These are phyloP conservation scores for Hypericum perforatum DNA, from an alignment of 345 rosid species.

Conservation along the genomic window DNA sequence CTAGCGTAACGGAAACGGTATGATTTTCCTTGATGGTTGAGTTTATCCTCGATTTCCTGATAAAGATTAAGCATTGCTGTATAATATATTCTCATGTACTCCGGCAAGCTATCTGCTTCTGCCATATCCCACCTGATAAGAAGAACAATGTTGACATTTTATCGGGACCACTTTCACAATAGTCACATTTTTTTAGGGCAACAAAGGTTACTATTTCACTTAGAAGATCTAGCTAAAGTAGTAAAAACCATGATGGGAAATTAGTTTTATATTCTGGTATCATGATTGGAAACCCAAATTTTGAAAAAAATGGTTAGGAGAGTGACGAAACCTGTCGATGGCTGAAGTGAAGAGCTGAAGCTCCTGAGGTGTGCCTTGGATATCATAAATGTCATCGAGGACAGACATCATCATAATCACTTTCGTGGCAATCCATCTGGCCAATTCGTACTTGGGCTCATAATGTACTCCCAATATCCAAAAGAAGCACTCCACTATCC, in stretches of 20 bases:
- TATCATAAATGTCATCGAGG: conserved; percentile 35
- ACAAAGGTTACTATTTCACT: too few species aligned
- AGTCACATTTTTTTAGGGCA: too few species aligned
- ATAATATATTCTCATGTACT: conserved; percentile 1
- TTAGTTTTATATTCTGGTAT: too few species aligned
- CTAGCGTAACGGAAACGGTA: too few species aligned
- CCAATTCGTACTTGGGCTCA: conserved; percentile 22
- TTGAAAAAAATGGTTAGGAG: too few species aligned
- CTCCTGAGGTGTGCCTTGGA: conserved; percentile 34
- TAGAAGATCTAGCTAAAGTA: too few species aligned
- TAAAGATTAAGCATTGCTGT: neutral
- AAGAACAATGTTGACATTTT: neutral
- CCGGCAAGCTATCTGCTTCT: conserved; percentile 2
- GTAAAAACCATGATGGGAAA: too few species aligned
- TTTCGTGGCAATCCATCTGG: conserved; percentile 22
- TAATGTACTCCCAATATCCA: conserved; percentile 20
- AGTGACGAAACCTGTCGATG: conserved; percentile 20
- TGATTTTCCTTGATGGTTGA: too few species aligned
- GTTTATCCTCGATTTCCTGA: conserved; percentile 2
- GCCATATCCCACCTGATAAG: conserved; percentile 6
- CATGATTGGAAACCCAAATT: too few species aligned
- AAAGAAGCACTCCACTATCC: conserved; percentile 31
- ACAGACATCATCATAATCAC: conserved; percentile 11
- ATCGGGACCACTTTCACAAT: too few species aligned
- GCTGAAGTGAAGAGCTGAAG: conserved; percentile 28